Evolutionary conservation across 2,329 filamentous ascomycete genomes (phyloP).

Genomic region (Aspergillus sp.): DNA sequence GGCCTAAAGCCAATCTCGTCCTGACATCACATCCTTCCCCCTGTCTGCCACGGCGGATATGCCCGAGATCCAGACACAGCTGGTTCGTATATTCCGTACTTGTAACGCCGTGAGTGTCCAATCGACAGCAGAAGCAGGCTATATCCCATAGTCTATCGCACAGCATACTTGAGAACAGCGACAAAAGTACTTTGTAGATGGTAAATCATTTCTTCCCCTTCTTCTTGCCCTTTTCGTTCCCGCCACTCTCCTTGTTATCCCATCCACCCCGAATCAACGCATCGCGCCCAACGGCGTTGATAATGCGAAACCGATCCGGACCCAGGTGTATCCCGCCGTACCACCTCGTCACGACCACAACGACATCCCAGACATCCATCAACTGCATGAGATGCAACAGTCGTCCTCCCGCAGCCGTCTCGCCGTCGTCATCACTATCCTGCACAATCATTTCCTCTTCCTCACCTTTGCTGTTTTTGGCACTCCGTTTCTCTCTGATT

Average conservation of each 20-base stretch:
- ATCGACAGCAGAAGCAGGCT: no score
- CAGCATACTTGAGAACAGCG: no score
- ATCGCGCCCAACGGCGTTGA: conserved; percentile 80
- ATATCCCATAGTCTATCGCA: no score
- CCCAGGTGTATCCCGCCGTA: conserved; percentile 88
- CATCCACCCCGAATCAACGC: conserved; percentile 72
- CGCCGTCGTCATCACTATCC: conserved; percentile 94
- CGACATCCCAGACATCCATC: conserved; percentile 87
- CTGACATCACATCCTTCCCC: no score
- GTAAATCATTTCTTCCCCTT: conserved; percentile 39
- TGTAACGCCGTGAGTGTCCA: no score
- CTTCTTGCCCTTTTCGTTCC: conserved; percentile 49
- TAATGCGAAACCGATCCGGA: conserved; percentile 80
- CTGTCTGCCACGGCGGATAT: no score
- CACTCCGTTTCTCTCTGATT: conserved; percentile 47
- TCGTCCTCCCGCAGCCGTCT: conserved; percentile 81
- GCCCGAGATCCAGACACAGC: no score
- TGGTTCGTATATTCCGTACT: no score
- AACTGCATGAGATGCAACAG: conserved; percentile 86
- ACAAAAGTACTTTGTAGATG: no score
- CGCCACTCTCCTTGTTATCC: conserved; percentile 43
- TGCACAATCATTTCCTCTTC: conserved; percentile 57
- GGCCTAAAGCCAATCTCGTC: no score
- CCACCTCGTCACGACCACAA: conserved; percentile 92
- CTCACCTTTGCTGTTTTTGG: conserved; percentile 10